Evolutionary conservation across 352 stramenopile species (phyloP).

Genomic region (Hyphochytrium catenoides): DNA sequence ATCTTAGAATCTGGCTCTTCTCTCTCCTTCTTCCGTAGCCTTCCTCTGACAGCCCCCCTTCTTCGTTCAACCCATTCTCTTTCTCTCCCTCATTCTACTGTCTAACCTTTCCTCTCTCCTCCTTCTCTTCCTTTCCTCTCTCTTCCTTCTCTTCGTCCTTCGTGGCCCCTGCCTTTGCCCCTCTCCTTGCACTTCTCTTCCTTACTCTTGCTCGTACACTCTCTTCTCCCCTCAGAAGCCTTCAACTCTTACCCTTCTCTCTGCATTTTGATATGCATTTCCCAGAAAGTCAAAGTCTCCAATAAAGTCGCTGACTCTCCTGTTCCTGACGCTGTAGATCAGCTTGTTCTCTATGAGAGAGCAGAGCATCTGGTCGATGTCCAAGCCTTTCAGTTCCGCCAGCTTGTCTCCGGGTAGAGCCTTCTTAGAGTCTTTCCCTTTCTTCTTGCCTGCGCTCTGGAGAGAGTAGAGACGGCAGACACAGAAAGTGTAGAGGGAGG

Average conservation of each 20-base stretch:
- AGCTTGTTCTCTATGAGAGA: constrained; percentile 66
- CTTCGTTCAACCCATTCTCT: no score
- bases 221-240: constrained; percentile 4
- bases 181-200: constrained; percentile 6
- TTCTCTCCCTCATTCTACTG: no score
- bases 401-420: constrained; percentile 70
- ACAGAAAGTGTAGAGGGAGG: no score
- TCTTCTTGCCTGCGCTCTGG: constrained; percentile 12
- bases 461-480: no score
- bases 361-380: constrained; percentile 64
- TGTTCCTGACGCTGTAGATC: constrained; percentile 25
- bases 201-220: constrained; percentile 10
- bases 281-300: constrained; percentile 75
- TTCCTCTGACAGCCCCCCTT: no score
- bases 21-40: no score
- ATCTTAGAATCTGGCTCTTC: no score
- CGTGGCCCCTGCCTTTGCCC: constrained; percentile 2
- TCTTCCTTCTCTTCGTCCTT: no score
- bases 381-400: constrained; percentile 60
- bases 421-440: constrained; percentile 24
- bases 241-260: constrained; percentile 23
- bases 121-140: no score
- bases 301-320: constrained; percentile 46
- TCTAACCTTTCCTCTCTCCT: no score
- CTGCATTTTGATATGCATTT: constrained; percentile 31